Evolutionary conservation across 495 filamentous ascomycete genomes (phyloP).

Genomic region (Chaetomium fimeti): DNA sequence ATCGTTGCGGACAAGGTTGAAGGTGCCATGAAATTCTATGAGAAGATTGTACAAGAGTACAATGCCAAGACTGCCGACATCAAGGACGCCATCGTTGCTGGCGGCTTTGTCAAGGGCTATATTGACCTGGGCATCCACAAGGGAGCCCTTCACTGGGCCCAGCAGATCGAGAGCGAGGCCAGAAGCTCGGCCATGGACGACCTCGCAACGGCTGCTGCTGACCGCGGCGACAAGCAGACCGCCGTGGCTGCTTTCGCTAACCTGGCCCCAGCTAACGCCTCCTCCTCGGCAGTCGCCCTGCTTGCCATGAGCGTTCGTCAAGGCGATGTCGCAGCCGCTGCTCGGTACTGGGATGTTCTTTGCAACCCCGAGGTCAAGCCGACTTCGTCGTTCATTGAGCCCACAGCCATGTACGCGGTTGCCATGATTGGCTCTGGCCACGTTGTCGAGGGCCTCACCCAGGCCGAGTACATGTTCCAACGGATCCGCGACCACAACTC

Average conservation of each 20-base stretch:
- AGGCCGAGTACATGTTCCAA: constrained; percentile 78
- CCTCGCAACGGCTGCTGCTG: constrained; percentile 64
- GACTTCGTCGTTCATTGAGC: constrained; percentile 71
- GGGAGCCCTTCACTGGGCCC: constrained; percentile 65
- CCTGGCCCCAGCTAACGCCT: constrained; percentile 51
- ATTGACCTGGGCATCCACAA: constrained; percentile 61
- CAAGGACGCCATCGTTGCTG: constrained; percentile 64
- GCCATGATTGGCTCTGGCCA: constrained; percentile 78
- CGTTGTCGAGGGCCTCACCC: constrained; percentile 68
- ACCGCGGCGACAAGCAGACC: constrained; percentile 67
- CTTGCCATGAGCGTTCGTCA: constrained; percentile 79
- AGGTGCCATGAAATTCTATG: constrained; percentile 77
- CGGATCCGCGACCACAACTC: constrained; percentile 61
- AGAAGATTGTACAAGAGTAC: constrained; percentile 67
- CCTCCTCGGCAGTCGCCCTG: constrained; percentile 73
- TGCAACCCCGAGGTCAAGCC: constrained; percentile 56
- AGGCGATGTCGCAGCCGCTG: constrained; percentile 71
- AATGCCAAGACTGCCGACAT: constrained; percentile 54
- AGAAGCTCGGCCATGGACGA: constrained; percentile 42
- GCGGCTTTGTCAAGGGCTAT: constrained; percentile 72
- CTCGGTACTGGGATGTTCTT: constrained; percentile 72
- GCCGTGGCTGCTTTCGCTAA: constrained; percentile 66
- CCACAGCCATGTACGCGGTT: constrained; percentile 80
- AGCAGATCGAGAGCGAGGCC: constrained; percentile 46
- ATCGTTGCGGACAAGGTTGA: constrained; percentile 71